These are phyloP conservation scores for Olyra latifolia DNA, from an alignment of 176 grass and related monocot genomes.

Conservation along the genomic window DNA sequence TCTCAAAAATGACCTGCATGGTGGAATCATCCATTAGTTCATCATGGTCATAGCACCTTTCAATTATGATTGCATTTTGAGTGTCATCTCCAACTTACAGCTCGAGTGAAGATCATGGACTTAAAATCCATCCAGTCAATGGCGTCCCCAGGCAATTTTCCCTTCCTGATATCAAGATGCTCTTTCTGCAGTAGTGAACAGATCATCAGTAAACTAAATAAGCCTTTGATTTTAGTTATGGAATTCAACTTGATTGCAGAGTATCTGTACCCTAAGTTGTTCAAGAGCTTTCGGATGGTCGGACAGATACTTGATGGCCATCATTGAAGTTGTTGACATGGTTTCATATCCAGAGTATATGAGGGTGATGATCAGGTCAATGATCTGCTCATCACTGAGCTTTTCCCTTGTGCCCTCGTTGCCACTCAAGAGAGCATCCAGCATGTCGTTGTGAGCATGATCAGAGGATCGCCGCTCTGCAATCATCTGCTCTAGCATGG, in stretches of 20 bases:
- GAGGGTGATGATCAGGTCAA: conserved; percentile 85
- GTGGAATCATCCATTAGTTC: conserved; percentile 5
- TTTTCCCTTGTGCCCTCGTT: conserved; percentile 52
- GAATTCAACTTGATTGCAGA: not conserved
- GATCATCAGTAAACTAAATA: conserved; percentile 8
- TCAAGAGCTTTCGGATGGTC: conserved; percentile 74
- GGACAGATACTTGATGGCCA: conserved; percentile 90
- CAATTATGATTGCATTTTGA: not conserved
- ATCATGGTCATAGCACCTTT: conserved; percentile 1
- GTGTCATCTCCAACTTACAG: conserved; percentile 53
- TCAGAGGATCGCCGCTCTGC: conserved; percentile 45
- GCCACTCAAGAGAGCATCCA: conserved; percentile 62
- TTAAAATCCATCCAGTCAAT: conserved; percentile 87
- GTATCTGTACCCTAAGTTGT: conserved; percentile 67
- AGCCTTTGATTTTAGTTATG: not conserved
- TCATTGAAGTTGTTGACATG: conserved; percentile 93
- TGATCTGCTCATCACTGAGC: conserved; percentile 81
- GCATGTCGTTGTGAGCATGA: conserved; percentile 62
- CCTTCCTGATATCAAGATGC: conserved; percentile 65
- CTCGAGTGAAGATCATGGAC: conserved; percentile 83
- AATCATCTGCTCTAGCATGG: conserved; percentile 73
- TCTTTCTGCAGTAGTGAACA: conserved; percentile 59
- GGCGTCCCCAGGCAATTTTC: conserved; percentile 47
- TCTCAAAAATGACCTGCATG: conserved; percentile 81
- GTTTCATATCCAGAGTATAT: conserved; percentile 98